These are phyloP conservation scores for Candida maris DNA, from an alignment of 805 yeast species.

Conservation along the genomic window DNA sequence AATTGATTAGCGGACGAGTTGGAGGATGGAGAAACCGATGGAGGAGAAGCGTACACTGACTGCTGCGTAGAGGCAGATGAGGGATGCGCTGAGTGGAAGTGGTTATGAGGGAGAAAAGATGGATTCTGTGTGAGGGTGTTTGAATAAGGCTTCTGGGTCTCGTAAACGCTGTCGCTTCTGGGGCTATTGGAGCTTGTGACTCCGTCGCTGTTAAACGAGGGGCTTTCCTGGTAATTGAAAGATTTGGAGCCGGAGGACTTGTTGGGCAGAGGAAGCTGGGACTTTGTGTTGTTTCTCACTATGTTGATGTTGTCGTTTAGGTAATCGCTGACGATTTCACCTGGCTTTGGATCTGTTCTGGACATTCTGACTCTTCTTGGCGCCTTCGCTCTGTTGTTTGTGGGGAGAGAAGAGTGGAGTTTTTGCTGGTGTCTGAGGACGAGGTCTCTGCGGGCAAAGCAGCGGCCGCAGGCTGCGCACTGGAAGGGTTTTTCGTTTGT, in stretches of 20 bases:
- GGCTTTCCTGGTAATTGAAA: conserved; percentile 6
- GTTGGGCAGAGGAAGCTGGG: conserved; percentile 42
- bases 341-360: conserved; percentile 24
- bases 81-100: conserved; percentile 2
- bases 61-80: conserved; percentile 2
- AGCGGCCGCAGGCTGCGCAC: conserved; percentile 93
- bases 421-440: conserved; percentile 94
- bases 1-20: conserved; percentile 11
- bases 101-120: conserved; percentile 2
- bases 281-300: conserved; percentile 47
- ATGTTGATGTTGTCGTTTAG: conserved; percentile 50
- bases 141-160: conserved; percentile 6
- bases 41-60: conserved; percentile 17
- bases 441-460: conserved; percentile 87
- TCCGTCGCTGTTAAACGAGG: conserved; percentile 11
- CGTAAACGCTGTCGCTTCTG: conserved; percentile 14
- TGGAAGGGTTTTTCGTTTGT: conserved; percentile 95
- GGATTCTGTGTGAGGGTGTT: conserved; percentile 4
- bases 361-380: conserved; percentile 31
- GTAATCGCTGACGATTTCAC: conserved; percentile 33
- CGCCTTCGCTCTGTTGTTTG: conserved; percentile 31
- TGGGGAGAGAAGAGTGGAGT: conserved; percentile 60
- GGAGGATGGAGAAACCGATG: conserved; percentile 17
- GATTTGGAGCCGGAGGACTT: conserved; percentile 3
- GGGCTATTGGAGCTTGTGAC: conserved; percentile 10